Evolutionary conservation across 2,329 filamentous ascomycete species (phyloP), one percentile per base, ranked within the genome.

Genomic region (Fusarium oligoseptatum): DNA sequence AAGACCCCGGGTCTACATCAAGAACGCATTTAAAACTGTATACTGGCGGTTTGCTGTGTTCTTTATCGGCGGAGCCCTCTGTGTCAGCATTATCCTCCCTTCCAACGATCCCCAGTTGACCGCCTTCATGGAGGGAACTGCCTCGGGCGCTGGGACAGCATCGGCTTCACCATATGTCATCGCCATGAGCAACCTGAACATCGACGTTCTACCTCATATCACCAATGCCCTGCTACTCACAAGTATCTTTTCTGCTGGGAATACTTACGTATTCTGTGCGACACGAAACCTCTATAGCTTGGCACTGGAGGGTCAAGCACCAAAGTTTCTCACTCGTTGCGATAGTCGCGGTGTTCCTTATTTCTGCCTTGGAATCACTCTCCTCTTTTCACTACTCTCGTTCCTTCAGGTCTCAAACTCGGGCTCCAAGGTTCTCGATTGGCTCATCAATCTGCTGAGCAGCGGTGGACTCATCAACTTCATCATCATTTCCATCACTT

Each of bases 381-480:
- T 76, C 88, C 88, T 15, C 78, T 84, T 68, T 79, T 83, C 80
- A 58, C 82, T 67, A 82, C 81, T 11, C 80, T 80, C 66, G 81
- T 82, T 69, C 82, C 82, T 76, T 83, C 83, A 9, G 83, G 89
- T 87, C 79, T 92, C 88, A 15, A 86, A 84, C 74, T 86, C 87
- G 14, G 91, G 91, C 76, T 88, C 84, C 12, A 78, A 83, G 45
- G 86, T 86, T 6, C 83, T 90, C 20, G 86, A 77, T 63, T 90
- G 86, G 86, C 82, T 91, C 58, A 82, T 87, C 71, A 87, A 85
- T 69, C 81, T 91, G 12, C 85, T 88, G 74, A 90, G 88, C 4
- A 88, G 87, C 11, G 88, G 85, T 34, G 85, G 86, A 43, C 85
- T 90, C 75, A 90, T 92, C 79, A 88, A 90, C 81, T 92, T 89